phyloP scores from a whole-genome alignment of 2,329 filamentous ascomycete genomes.

The Hypoxylon sp. region DNA sequence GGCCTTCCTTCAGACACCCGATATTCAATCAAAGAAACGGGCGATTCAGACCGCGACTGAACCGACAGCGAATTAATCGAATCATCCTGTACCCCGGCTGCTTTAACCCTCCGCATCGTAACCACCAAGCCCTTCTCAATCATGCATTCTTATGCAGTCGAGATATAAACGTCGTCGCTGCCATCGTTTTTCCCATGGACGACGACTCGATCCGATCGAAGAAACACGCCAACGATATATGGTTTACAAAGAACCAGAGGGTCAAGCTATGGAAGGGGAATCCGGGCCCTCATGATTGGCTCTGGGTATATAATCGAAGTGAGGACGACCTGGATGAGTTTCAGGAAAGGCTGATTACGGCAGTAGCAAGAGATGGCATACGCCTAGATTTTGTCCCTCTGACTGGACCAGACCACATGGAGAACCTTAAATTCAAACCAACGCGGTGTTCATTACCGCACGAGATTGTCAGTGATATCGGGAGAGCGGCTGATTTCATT shows the following conservation, averaged over 20 bases:
- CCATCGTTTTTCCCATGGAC: not conserved
- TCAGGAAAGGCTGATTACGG: not conserved
- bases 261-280: constrained; percentile 6
- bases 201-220: not conserved
- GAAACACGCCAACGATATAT: not conserved
- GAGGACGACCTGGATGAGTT: not conserved
- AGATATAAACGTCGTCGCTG: constrained; percentile 14
- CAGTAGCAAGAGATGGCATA: not conserved
- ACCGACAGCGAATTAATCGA: not conserved
- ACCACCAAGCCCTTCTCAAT: constrained; percentile 7
- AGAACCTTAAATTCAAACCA: too few species aligned
- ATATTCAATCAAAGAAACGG: constrained; percentile 2
- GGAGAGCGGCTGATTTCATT: constrained; percentile 9
- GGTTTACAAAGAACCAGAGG: not conserved
- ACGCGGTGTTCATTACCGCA: too few species aligned
- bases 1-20: not conserved
- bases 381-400: not conserved
- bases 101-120: constrained; percentile 13
- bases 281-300: constrained; percentile 11
- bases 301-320: not conserved
- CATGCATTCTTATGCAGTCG: constrained; percentile 2
- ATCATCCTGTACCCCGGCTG: constrained; percentile 12
- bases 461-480: constrained; percentile 2
- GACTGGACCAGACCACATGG: constrained; percentile 3
- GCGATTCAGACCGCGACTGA: not conserved